Conservation (phyloP, 352 stramenopile genomes). For the Phytophthora multivora region DNA sequence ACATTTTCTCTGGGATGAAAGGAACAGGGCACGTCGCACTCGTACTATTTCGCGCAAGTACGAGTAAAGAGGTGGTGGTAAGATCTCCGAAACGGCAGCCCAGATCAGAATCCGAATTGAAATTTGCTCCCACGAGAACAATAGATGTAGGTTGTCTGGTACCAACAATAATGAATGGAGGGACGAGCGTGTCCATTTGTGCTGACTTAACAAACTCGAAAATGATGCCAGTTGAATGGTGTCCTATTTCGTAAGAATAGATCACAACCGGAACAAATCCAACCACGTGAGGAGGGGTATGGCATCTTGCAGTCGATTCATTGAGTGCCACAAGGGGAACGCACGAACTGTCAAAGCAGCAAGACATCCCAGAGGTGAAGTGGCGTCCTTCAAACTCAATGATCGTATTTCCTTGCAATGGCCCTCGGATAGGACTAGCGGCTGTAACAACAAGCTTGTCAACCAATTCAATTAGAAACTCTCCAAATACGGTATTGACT, state of each 20-base stretch:
- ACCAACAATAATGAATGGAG: constrained; percentile 39
- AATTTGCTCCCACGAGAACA: constrained; percentile 31
- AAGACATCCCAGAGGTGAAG: constrained; percentile 36
- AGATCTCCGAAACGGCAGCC: constrained; percentile 35
- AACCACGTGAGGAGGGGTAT: constrained; percentile 12
- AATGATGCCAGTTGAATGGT: constrained; percentile 10
- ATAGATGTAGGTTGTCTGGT: constrained; percentile 17
- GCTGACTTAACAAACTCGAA: constrained; percentile 31
- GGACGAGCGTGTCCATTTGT: constrained; percentile 21
- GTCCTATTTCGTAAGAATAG: constrained; percentile 6
- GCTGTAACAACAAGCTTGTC: constrained; percentile 22
- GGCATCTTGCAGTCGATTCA: constrained; percentile 27
- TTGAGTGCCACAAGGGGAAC: constrained; percentile 19
- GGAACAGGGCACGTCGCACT: constrained; percentile 37
- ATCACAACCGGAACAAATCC: constrained; percentile 26
- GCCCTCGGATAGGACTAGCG: constrained; percentile 27
- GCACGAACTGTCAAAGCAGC: constrained; percentile 55
- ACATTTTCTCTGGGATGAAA: constrained; percentile 14
- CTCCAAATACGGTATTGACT: constrained; percentile 16
- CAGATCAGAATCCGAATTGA: constrained; percentile 10
- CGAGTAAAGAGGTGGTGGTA: constrained; percentile 1
- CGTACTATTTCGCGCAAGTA: constrained; percentile 15
- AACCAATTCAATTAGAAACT: constrained; percentile 29
- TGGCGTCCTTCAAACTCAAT: constrained; percentile 35
- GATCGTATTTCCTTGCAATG: constrained; percentile 21